A percentile compares a stretch with the other conserved stretches of the same genome.
These are phyloP conservation scores for Achaetomium macrosporum DNA, from an alignment of 2,329 filamentous ascomycete genomes.

Conservation along the genomic window DNA sequence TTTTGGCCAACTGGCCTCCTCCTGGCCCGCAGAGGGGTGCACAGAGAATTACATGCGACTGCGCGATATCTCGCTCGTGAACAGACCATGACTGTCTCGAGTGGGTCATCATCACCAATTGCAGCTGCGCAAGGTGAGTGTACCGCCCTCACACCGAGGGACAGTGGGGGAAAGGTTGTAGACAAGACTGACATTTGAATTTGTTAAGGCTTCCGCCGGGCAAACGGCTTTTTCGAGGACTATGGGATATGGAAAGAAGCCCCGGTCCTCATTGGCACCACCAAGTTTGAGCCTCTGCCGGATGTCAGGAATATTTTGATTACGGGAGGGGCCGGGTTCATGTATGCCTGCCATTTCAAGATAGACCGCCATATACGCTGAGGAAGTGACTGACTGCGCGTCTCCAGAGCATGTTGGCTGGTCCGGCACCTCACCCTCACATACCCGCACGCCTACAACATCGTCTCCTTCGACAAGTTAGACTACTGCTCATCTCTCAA, in stretches of 20 bases:
- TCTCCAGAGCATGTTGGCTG: conserved; percentile 70
- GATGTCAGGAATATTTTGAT: conserved; percentile 77
- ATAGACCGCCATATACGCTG: too few relatives aligned
- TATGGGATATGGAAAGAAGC: conserved; percentile 65
- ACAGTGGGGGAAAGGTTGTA: background rate
- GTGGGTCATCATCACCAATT: conserved; percentile 5
- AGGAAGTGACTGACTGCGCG: conserved; percentile 3
- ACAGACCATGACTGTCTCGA: conserved; percentile 13
- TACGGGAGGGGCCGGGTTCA: conserved; percentile 79
- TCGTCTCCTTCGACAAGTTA: conserved; percentile 78
- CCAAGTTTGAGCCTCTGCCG: conserved; percentile 61
- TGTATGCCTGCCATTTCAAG: conserved; percentile 48
- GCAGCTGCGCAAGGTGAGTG: conserved; percentile 14
- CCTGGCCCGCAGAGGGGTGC: background rate
- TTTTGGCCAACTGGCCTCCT: background rate
- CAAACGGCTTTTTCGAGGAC: conserved; percentile 46
- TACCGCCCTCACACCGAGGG: background rate
- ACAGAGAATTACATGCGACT: background rate
- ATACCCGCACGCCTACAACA: conserved; percentile 68
- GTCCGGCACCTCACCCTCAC: conserved; percentile 70
- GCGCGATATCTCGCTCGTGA: background rate
- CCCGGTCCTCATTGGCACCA: conserved; percentile 62
- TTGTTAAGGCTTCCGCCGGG: conserved; percentile 16
- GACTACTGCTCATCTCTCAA: conserved; percentile 78
- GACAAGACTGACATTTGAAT: background rate